Base-by-base conservation (phyloP, 352 stramenopile species). In the Globisporangium nodosum region DNA sequence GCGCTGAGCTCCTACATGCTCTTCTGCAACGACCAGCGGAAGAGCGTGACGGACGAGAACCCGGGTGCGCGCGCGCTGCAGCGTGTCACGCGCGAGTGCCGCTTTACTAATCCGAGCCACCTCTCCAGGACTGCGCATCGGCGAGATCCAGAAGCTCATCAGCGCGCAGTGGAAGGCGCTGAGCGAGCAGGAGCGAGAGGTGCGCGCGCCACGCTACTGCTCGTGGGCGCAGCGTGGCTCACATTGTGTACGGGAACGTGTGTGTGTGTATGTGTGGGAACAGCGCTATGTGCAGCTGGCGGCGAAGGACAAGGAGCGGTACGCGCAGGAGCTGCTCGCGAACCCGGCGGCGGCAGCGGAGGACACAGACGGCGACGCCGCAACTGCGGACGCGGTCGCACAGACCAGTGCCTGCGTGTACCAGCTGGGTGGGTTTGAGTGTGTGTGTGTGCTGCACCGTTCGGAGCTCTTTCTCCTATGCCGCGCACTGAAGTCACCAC, bases 121-220 rank as follows among this genome's bases (percentile, higher is more conserved):
- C 40, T 47, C 40, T 7, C 24, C 58, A 78, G 74, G 76, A 3
- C 54, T 81, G 3, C 70, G 71, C 55, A 74, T 95, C 48, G 81
- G 83, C 8, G 76, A 88, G 15, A 78, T 98, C 20, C 88, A 97
- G 52, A 96, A 96, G 68, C 65, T 92, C 18, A 87, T 98, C 33
- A 96, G 93, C 33, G 70, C 73, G 47, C 79, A 92, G 49, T 98
- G 96, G 96, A 90, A 89, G 16, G 76, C 74, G 47, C 73, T 98
- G 20, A 70, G 66, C 7, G 63, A 78, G 3, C 78, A 96, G 24
- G 73, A 97, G 57, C 96, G 96, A 47, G 76, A 96, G 54, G 73
- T 91, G 13, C 31, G 56, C 21, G 2, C 9, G 15, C 39, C 24
- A 8, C 3, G 5, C 15, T 37, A 18, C 13, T 39, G 16, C 3